Conservation (phyloP, 768 basidiomycete genomes). For the Tylopilus cervinicoccineus region DNA sequence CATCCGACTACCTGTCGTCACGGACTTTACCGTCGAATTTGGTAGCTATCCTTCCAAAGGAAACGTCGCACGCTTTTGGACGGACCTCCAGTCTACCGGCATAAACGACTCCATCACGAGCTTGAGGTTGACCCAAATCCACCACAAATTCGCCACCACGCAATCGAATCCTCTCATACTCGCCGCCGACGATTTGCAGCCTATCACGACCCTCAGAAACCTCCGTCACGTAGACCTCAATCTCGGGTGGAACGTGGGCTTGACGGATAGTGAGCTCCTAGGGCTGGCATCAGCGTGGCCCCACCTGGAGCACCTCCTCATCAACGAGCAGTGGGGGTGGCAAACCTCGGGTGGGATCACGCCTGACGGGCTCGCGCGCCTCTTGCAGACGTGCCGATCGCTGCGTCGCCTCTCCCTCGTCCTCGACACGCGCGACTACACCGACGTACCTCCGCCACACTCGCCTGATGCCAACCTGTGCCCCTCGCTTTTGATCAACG, state of each 20-base stretch:
- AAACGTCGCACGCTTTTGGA: neutral
- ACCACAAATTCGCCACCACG: too few relatives aligned
- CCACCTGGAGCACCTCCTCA: neutral
- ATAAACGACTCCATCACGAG: neutral
- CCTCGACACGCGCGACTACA: slow-evolving; percentile 10
- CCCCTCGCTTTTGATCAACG: neutral
- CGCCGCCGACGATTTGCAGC: neutral
- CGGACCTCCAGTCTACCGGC: neutral
- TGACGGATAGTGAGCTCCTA: slow-evolving; percentile 2
- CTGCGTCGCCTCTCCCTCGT: neutral
- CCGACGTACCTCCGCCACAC: neutral
- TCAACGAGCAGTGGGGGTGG: slow-evolving; percentile 12
- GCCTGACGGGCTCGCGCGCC: slow-evolving; percentile 3
- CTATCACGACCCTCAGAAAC: slow-evolving; percentile 1
- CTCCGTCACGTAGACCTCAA: slow-evolving; percentile 6
- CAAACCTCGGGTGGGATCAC: slow-evolving; percentile 3
- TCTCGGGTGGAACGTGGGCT: neutral
- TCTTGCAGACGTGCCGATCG: neutral
- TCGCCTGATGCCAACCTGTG: too few relatives aligned
- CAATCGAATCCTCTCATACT: neutral
- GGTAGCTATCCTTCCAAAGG: neutral
- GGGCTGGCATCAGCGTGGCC: slow-evolving; percentile 7
- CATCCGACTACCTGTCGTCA: neutral
- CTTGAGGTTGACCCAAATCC: neutral
- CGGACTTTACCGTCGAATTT: neutral